Evolutionary conservation across 129 eudicot genomes (phyloP).

Genomic region (Escallonia rubra): DNA sequence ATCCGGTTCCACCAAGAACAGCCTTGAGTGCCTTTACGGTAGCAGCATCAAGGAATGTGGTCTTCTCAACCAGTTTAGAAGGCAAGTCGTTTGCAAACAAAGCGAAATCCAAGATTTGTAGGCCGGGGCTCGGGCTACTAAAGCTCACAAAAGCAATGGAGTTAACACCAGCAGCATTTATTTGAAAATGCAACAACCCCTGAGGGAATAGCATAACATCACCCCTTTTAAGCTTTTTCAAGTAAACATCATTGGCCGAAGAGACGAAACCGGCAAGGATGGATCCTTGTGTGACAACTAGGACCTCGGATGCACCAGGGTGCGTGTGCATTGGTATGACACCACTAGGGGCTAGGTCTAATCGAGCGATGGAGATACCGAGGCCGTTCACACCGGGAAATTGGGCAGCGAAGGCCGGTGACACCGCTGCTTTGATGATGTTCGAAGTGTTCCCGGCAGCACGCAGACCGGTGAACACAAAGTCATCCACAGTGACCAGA

Average conservation of each 20-base stretch:
- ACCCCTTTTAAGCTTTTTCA: constrained; percentile 50
- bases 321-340: constrained; percentile 87
- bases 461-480: constrained; percentile 43
- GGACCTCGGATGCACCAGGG: constrained; percentile 61
- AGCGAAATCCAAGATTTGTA: constrained; percentile 64
- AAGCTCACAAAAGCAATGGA: constrained; percentile 71
- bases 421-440: constrained; percentile 65
- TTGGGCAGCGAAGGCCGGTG: constrained; percentile 65
- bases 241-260: constrained; percentile 54
- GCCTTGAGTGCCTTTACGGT: constrained; percentile 66
- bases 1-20: constrained; percentile 77
- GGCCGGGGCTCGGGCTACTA: constrained; percentile 68
- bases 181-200: constrained; percentile 75
- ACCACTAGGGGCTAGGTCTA: constrained; percentile 67
- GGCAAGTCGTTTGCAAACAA: constrained; percentile 60
- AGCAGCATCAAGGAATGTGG: constrained; percentile 63
- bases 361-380: constrained; percentile 61
- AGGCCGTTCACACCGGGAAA: constrained; percentile 79
- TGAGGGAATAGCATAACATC: constrained; percentile 83
- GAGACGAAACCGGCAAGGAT: constrained; percentile 56
- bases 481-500: constrained; percentile 52
- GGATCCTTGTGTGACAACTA: constrained; percentile 60
- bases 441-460: constrained; percentile 64
- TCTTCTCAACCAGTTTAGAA: constrained; percentile 38
- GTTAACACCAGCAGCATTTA: constrained; percentile 49